phyloP scores from a whole-genome alignment of 2,329 filamentous ascomycete species.

The Penicillium sp. region DNA sequence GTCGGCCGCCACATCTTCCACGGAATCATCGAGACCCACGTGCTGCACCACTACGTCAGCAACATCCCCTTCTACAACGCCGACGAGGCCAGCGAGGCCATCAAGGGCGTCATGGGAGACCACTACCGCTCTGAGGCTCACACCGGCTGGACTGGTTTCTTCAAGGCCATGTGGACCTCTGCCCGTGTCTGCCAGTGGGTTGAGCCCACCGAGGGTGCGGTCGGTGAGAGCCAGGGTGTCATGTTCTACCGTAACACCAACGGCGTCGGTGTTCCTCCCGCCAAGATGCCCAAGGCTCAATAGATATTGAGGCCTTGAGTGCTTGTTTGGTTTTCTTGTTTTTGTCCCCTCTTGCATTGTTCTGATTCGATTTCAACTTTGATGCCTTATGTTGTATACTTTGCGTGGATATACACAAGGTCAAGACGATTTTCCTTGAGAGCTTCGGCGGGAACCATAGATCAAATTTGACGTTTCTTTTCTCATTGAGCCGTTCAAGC shows the following conservation, averaged over 20 bases:
- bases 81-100: conserved; percentile 86
- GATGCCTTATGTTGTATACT: neutral
- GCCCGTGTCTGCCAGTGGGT: conserved; percentile 93
- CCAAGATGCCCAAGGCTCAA: conserved; percentile 31
- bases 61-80: conserved; percentile 95
- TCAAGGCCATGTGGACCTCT: conserved; percentile 70
- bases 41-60: conserved; percentile 94
- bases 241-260: conserved; percentile 95
- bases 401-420: neutral
- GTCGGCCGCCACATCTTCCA: conserved; percentile 83
- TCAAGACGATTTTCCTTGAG: neutral
- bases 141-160: conserved; percentile 71
- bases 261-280: conserved; percentile 60
- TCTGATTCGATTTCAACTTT: neutral
- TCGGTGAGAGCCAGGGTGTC: conserved; percentile 72
- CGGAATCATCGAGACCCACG: conserved; percentile 95
- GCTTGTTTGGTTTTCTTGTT: neutral
- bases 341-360: neutral
- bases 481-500: neutral
- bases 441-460: neutral
- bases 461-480: neutral
- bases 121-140: conserved; percentile 82
- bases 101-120: conserved; percentile 86
- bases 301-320: neutral
- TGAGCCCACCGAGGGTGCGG: conserved; percentile 73